Evolutionary conservation across 352 stramenopile genomes (phyloP).

Genomic region (Pythium brachiatum): DNA sequence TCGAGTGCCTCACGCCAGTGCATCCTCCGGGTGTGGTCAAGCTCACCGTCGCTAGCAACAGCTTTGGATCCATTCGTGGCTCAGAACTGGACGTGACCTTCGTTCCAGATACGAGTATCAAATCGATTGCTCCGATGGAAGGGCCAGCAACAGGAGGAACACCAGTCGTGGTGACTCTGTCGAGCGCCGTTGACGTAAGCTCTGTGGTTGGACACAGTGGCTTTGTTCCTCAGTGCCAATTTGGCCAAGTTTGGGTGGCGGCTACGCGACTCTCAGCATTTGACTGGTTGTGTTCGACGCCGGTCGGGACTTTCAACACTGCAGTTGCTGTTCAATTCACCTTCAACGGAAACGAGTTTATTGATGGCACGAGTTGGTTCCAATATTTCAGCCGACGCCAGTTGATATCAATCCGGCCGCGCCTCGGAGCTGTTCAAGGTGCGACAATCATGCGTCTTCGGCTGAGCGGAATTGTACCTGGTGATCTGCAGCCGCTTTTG

Average conservation of each 20-base stretch:
- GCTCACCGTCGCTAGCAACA: constrained; percentile 2
- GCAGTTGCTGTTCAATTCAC: constrained; percentile 10
- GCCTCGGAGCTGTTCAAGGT: neutral
- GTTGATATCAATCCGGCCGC: constrained; percentile 7
- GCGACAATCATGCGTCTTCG: constrained; percentile 7
- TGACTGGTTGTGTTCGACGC: constrained; percentile 14
- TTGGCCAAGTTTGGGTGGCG: neutral
- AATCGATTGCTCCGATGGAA: constrained; percentile 12
- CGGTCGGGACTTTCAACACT: constrained; percentile 2
- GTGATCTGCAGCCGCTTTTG: neutral
- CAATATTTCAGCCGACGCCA: constrained; percentile 8
- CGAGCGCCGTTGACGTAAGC: constrained; percentile 5
- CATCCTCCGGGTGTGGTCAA: neutral
- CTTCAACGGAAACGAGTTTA: constrained; percentile 14
- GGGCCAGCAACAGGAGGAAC: constrained; percentile 15
- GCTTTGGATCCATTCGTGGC: neutral
- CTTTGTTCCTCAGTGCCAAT: constrained; percentile 9
- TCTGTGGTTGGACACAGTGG: too few species aligned
- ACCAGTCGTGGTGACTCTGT: constrained; percentile 14
- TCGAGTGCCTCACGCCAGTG: constrained; percentile 10
- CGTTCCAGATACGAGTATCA: neutral
- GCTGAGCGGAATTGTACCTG: neutral
- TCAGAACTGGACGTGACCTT: constrained; percentile 17
- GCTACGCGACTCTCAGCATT: neutral
- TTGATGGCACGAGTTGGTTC: neutral